A percentile compares a stretch with the other conserved stretches of the same genome.
These are phyloP conservation scores for Lipomyces spencermartinsiae DNA, from an alignment of 805 yeast species.

Conservation along the genomic window DNA sequence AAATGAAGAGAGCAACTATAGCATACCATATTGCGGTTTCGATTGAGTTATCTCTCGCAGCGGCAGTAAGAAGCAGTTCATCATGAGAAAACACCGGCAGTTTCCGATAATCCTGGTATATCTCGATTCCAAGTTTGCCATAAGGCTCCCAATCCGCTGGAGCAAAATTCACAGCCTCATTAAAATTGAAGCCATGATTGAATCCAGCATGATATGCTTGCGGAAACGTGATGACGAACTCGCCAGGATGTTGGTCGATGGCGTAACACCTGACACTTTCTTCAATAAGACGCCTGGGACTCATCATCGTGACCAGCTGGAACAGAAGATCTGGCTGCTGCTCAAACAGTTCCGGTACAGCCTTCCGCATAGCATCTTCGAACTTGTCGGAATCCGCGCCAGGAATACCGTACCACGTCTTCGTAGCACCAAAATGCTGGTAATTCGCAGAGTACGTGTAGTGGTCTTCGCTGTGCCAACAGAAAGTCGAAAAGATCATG, in stretches of 20 bases:
- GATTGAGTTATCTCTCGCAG: constrained; percentile 35
- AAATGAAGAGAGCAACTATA: background rate
- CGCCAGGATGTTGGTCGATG: constrained; percentile 79
- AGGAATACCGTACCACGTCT: constrained; percentile 94
- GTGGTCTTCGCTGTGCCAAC: constrained; percentile 98
- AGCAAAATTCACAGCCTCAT: constrained; percentile 52
- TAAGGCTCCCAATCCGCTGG: constrained; percentile 50
- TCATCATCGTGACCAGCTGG: constrained; percentile 79
- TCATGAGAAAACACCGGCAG: constrained; percentile 49
- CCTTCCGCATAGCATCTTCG: constrained; percentile 63
- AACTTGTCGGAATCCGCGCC: constrained; percentile 66
- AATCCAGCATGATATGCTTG: constrained; percentile 91
- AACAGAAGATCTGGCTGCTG: constrained; percentile 88
- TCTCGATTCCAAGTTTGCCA: constrained; percentile 43
- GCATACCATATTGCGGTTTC: constrained; percentile 38
- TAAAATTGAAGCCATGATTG: constrained; percentile 76
- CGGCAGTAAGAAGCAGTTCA: constrained; percentile 41
- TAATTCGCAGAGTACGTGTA: constrained; percentile 89
- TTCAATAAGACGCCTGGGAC: constrained; percentile 63
- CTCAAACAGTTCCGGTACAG: constrained; percentile 81
- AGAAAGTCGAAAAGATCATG: constrained; percentile 85
- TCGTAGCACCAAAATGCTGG: constrained; percentile 87
- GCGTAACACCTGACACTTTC: constrained; percentile 56
- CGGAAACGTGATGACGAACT: constrained; percentile 84
- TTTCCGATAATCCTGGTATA: constrained; percentile 43